phyloP scores from a whole-genome alignment of 352 stramenopile species.

The Phytophthora sp. region DNA sequence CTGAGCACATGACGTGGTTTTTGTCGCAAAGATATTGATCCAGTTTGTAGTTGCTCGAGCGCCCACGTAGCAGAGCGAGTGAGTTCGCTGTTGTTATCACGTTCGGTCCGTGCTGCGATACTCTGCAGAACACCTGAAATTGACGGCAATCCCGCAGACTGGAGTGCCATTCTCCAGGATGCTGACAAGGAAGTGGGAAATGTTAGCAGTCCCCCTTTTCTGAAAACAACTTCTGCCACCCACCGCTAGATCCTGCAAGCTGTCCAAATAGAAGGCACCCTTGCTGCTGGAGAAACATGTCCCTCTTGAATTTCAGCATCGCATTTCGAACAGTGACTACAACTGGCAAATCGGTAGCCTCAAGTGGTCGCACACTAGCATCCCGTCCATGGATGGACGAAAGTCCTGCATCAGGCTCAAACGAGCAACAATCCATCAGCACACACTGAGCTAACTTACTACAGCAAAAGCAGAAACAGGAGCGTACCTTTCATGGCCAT shows the following conservation, averaged over 20 bases:
- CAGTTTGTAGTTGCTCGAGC: slow-evolving; percentile 33
- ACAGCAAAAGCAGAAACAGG: neutral
- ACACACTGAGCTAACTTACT: neutral
- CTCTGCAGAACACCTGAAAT: slow-evolving; percentile 33
- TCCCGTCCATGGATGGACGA: slow-evolving; percentile 2
- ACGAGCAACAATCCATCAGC: neutral
- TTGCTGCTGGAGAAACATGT: slow-evolving; percentile 46
- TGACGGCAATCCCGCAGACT: slow-evolving; percentile 23
- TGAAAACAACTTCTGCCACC: neutral
- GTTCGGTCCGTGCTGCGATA: slow-evolving; percentile 13
- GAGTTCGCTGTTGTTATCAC: slow-evolving; percentile 34
- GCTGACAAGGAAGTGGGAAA: slow-evolving; percentile 18
- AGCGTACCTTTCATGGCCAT: slow-evolving; percentile 50
- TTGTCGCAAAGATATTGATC: slow-evolving; percentile 13
- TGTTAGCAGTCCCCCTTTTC: slow-evolving; percentile 3
- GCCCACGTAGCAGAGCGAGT: slow-evolving; percentile 39
- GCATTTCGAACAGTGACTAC: slow-evolving; percentile 43
- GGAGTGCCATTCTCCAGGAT: slow-evolving; percentile 42
- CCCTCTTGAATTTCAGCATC: slow-evolving; percentile 57
- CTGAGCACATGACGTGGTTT: slow-evolving; percentile 23
- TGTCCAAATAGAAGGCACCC: slow-evolving; percentile 53
- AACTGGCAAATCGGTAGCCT: slow-evolving; percentile 31
- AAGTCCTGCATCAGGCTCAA: neutral
- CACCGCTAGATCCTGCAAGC: slow-evolving; percentile 42
- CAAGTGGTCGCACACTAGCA: slow-evolving; percentile 19